Evolutionary conservation across 441 rosid species (phyloP).

Genomic region (Metrosideros polymorpha): DNA sequence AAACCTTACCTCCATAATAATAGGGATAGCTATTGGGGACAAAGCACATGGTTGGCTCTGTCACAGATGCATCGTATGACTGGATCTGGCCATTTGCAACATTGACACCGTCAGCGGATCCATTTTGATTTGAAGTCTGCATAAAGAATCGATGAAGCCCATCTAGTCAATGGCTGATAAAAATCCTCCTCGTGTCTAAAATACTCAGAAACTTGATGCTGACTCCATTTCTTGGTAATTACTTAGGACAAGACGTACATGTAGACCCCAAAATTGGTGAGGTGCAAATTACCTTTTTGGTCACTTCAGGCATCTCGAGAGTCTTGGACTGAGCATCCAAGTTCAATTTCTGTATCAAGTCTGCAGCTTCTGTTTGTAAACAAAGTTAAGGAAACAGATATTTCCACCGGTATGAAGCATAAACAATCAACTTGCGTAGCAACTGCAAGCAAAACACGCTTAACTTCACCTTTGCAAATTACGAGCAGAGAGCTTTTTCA

Average conservation of each 20-base stretch:
- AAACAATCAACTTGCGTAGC: not conserved
- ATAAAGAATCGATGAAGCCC: not conserved
- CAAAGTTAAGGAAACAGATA: conserved; percentile 30
- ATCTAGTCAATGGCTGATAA: not conserved
- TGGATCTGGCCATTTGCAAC: conserved; percentile 45
- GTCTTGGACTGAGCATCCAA: conserved; percentile 55
- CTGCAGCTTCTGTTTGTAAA: conserved; percentile 48
- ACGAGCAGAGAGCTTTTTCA: not conserved
- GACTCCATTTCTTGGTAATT: not conserved
- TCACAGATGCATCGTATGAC: conserved; percentile 40
- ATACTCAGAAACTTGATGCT: not conserved
- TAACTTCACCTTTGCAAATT: not conserved
- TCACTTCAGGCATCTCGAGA: conserved; percentile 61
- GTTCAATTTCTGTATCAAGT: conserved; percentile 67
- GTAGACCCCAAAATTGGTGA: not conserved
- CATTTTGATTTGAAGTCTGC: conserved; percentile 51
- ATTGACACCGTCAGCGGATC: conserved; percentile 32
- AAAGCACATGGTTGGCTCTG: conserved; percentile 54
- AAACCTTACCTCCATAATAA: conserved; percentile 35
- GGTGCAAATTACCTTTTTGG: conserved; percentile 40
- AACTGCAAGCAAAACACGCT: not conserved
- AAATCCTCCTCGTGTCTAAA: not conserved
- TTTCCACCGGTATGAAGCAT: not conserved
- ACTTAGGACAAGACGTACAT: not conserved
- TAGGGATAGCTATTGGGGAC: conserved; percentile 43